Evolutionary conservation across 176 grass and related monocot genomes (phyloP).

Genomic region (Dendrocalamus sinicus): DNA sequence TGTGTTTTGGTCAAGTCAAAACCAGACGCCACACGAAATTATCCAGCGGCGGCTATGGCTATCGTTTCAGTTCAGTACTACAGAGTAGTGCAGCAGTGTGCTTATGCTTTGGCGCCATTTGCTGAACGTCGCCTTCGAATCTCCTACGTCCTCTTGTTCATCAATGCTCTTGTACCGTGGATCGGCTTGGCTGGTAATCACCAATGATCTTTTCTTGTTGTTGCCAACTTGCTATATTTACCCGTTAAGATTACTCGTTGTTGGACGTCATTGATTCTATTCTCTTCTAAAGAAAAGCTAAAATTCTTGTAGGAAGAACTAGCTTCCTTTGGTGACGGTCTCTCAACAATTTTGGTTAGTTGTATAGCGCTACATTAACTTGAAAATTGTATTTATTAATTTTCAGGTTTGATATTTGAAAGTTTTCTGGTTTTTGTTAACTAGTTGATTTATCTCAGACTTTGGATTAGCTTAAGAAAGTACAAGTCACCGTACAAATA

Average conservation of each 20-base stretch:
- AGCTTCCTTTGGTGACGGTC: too few species aligned
- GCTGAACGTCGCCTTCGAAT: constrained; percentile 12
- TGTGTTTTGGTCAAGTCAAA: neutral
- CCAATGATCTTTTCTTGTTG: neutral
- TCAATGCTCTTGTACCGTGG: constrained; percentile 12
- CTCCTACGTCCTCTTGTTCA: constrained; percentile 32
- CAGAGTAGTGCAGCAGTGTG: neutral
- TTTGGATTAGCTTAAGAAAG: neutral
- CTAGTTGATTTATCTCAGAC: neutral
- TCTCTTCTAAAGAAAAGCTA: neutral
- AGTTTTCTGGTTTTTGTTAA: neutral
- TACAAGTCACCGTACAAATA: too few species aligned
- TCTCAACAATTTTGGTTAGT: too few species aligned
- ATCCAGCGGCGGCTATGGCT: neutral
- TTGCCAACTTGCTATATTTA: neutral
- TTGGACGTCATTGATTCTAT: neutral
- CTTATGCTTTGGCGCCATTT: constrained; percentile 16
- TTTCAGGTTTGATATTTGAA: neutral
- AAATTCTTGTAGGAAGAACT: neutral
- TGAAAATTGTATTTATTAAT: neutral
- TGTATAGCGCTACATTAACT: neutral
- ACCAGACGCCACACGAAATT: neutral
- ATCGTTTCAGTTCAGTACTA: too few species aligned
- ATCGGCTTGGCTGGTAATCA: neutral
- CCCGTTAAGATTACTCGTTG: neutral